phyloP scores from a whole-genome alignment of 306 rosid species.

The Pyrus betulifolia region DNA sequence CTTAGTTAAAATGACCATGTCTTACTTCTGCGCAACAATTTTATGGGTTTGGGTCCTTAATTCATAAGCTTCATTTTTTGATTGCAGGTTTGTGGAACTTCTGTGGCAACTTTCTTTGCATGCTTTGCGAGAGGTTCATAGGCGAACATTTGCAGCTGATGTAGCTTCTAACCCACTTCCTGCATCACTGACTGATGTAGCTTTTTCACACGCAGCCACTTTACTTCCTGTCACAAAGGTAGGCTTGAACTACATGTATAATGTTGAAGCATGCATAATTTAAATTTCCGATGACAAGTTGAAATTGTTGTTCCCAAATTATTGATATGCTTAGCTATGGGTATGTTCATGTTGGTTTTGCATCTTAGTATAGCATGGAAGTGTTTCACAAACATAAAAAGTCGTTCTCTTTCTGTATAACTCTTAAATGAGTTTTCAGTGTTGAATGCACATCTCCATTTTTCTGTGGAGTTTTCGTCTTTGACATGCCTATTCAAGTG shows the following conservation, averaged over 20 bases:
- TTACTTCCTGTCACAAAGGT: conserved; percentile 99
- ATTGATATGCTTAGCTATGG: neutral
- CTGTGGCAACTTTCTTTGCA: conserved; percentile 99
- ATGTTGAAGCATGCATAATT: conserved; percentile 1
- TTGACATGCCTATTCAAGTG: too few species aligned
- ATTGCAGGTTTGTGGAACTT: conserved; percentile 93
- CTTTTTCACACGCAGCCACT: conserved; percentile 97
- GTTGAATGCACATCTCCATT: neutral
- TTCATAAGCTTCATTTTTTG: neutral
- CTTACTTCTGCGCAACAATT: neutral
- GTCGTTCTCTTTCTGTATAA: neutral
- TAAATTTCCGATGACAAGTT: neutral
- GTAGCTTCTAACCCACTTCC: conserved; percentile 87
- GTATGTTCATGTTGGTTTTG: neutral
- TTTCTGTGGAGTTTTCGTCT: neutral
- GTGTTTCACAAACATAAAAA: neutral
- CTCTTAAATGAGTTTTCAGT: neutral
- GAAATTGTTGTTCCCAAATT: neutral
- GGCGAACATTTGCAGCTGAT: conserved; percentile 83
- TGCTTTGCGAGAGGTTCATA: conserved; percentile 95
- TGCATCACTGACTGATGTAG: conserved; percentile 88
- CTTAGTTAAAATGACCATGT: neutral
- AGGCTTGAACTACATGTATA: neutral
- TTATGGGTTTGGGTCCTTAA: neutral
- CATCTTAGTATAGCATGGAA: neutral